Evolutionary conservation across 164 flowering plant species (phyloP).

Genomic region (Chimonanthus praecox): DNA sequence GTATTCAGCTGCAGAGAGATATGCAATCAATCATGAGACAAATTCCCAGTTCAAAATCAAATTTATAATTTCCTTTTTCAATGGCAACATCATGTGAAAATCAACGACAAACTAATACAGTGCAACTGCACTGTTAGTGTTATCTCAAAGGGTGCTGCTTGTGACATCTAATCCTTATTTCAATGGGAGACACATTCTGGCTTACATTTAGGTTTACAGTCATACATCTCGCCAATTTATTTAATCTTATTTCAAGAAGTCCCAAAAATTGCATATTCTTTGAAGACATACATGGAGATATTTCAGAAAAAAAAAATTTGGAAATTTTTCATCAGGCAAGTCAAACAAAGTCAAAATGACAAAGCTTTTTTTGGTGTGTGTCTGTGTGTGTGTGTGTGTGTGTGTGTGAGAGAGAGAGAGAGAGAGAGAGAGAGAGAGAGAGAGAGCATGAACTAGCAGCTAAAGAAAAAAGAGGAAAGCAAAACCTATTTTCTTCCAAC

Average conservation of each 20-base stretch:
- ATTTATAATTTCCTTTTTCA: too few species aligned
- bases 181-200: too few species aligned
- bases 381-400: too few species aligned
- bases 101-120: neutral
- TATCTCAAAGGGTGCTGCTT: too few species aligned
- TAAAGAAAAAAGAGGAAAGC: constrained; percentile 5
- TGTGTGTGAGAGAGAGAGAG: neutral
- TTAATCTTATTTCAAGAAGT: neutral
- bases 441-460: neutral
- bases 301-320: neutral
- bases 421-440: neutral
- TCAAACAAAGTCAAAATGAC: neutral
- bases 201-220: too few species aligned
- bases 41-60: neutral
- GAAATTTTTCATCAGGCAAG: neutral
- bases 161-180: neutral
- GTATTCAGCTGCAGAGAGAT: constrained; percentile 62
- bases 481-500: constrained; percentile 97
- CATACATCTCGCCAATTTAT: too few species aligned
- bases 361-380: neutral
- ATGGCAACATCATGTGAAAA: neutral
- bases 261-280: too few species aligned
- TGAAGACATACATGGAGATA: neutral
- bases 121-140: too few species aligned
- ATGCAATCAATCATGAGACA: constrained; percentile 1